phyloP scores from a whole-genome alignment of 345 rosid species.

The Erysimum cheiranthoides region DNA sequence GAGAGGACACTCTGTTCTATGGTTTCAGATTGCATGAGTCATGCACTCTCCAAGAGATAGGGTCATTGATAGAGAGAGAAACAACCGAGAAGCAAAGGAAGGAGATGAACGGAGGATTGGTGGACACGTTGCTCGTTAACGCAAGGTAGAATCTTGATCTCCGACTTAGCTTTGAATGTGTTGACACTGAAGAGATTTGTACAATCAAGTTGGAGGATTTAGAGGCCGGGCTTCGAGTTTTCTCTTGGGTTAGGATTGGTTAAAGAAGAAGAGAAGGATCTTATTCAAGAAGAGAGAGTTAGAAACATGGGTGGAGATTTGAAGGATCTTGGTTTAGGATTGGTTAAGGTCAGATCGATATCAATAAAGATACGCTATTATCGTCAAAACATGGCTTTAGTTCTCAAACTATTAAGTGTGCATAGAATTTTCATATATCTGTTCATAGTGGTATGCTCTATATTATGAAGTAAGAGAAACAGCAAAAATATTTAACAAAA shows the following conservation, averaged over 20 bases:
- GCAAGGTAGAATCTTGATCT: constrained; percentile 94
- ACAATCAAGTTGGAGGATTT: constrained; percentile 80
- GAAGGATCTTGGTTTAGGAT: too few species aligned
- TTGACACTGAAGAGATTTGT: constrained; percentile 68
- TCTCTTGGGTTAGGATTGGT: too few species aligned
- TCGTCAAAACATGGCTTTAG: too few species aligned
- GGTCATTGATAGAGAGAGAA: constrained; percentile 62
- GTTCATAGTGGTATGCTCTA: too few species aligned
- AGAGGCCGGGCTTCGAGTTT: constrained; percentile 64
- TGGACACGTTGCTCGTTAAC: constrained; percentile 78
- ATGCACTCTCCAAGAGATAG: constrained; percentile 73
- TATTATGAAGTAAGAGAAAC: not conserved
- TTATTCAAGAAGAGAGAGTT: too few species aligned
- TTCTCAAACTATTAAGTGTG: too few species aligned
- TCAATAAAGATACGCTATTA: too few species aligned
- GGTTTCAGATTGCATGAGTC: constrained; percentile 74
- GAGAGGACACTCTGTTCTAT: constrained; percentile 61
- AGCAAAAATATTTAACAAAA: not conserved
- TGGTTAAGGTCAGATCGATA: too few species aligned
- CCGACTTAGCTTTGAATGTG: constrained; percentile 79
- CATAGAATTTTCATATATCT: too few species aligned
- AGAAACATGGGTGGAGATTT: too few species aligned
- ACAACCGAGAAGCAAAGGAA: constrained; percentile 87
- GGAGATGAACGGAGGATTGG: constrained; percentile 94
- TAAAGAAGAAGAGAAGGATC: too few species aligned